Conservation (phyloP, 139 green algal genomes). For the Micractinium sp. region DNA sequence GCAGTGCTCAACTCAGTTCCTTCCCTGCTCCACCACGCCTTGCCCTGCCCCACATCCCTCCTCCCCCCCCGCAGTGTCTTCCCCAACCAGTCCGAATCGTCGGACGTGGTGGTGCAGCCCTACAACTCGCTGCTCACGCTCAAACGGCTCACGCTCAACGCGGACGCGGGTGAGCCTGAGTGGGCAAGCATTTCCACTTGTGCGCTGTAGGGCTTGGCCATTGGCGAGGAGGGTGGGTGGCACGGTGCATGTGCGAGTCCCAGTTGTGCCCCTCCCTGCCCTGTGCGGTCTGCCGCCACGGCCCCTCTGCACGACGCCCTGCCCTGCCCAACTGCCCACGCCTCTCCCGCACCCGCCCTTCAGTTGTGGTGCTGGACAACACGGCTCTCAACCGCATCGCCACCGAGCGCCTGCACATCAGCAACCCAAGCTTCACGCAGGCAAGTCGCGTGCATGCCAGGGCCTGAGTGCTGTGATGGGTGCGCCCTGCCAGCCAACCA, state of each 20-base stretch:
- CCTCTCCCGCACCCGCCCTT: background rate
- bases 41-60: background rate
- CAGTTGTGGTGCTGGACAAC: constrained; percentile 87
- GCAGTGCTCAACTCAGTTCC: background rate
- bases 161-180: constrained; percentile 70
- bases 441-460: background rate
- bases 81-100: constrained; percentile 95
- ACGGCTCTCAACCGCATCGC: constrained; percentile 88
- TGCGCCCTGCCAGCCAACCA: no score
- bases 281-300: background rate
- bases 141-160: constrained; percentile 94
- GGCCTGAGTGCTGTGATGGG: no score
- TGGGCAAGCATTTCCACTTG: no score
- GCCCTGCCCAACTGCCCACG: background rate
- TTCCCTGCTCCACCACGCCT: no score
- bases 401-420: constrained; percentile 70
- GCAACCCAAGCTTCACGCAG: constrained; percentile 79
- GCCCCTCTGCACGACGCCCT: background rate
- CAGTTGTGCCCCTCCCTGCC: background rate
- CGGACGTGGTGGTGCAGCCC: constrained; percentile 98
- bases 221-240: background rate
- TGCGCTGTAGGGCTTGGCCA: background rate
- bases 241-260: background rate
- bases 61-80: constrained; percentile 84
- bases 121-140: constrained; percentile 99